phyloP scores from a whole-genome alignment of 1,284 basidiomycete genomes.

The Lignosus rhinocerotis region DNA sequence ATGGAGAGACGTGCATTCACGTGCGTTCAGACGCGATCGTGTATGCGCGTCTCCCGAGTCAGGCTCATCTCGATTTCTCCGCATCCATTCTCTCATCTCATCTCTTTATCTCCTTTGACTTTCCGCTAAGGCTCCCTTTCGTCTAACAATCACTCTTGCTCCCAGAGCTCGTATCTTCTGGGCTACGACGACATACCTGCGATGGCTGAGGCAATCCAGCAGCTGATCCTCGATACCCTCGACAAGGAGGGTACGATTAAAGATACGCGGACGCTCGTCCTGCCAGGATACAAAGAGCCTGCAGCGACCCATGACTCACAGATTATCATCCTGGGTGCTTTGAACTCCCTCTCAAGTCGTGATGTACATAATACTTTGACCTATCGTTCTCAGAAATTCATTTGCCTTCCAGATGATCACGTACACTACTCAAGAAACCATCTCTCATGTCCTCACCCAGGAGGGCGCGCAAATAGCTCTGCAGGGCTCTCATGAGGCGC shows the following conservation, averaged over 20 bases:
- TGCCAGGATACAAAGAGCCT: constrained; percentile 62
- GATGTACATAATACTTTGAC: constrained; percentile 58
- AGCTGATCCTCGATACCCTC: constrained; percentile 76
- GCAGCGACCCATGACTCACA: constrained; percentile 75
- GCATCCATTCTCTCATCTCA: not conserved
- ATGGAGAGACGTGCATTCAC: constrained; percentile 17
- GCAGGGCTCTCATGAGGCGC: constrained; percentile 91
- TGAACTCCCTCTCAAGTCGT: constrained; percentile 86
- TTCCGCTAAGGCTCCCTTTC: not conserved
- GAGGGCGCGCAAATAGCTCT: constrained; percentile 82
- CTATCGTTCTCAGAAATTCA: constrained; percentile 1
- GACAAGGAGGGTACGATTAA: constrained; percentile 58
- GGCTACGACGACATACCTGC: not conserved
- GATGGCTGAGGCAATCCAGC: constrained; percentile 80
- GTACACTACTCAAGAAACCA: constrained; percentile 79
- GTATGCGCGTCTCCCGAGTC: constrained; percentile 21
- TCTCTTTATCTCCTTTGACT: constrained; percentile 4
- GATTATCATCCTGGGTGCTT: constrained; percentile 79
- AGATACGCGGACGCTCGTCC: constrained; percentile 73
- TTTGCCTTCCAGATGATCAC: constrained; percentile 71
- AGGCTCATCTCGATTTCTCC: constrained; percentile 22
- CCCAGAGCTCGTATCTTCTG: not conserved
- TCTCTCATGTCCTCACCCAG: constrained; percentile 71
- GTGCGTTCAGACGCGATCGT: constrained; percentile 16
- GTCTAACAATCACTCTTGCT: not conserved